These are phyloP conservation scores for Ophiostoma fasciatum DNA, from an alignment of 2,329 filamentous ascomycete genomes.

Conservation along the genomic window DNA sequence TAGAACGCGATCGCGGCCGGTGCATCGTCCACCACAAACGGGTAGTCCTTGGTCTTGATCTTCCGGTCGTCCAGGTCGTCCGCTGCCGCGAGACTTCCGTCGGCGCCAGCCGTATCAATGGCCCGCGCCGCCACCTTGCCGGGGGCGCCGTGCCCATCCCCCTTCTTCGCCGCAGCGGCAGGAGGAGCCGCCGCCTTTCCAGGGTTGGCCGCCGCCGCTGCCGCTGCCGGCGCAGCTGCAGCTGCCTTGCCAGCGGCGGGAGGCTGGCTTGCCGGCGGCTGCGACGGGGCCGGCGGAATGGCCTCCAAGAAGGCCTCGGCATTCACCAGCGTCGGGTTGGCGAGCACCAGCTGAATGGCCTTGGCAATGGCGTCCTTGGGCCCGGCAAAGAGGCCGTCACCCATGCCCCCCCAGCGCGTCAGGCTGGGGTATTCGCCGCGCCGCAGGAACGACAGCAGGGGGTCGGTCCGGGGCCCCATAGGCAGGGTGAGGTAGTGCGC, in stretches of 20 bases:
- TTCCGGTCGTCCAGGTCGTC: conserved; percentile 7
- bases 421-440: conserved; percentile 59
- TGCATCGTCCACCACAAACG: conserved; percentile 49
- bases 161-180: too few relatives aligned
- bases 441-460: conserved; percentile 56
- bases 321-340: conserved; percentile 36
- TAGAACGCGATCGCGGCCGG: conserved; percentile 67
- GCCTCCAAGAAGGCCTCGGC: conserved; percentile 50
- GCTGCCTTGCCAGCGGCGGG: too few relatives aligned
- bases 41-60: conserved; percentile 23
- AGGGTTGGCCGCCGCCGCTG: background rate
- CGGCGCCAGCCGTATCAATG: background rate
- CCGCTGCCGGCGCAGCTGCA: background rate
- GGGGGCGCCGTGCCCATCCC: too few relatives aligned
- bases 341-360: conserved; percentile 46
- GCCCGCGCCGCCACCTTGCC: conserved; percentile 5
- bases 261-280: background rate
- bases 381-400: conserved; percentile 59
- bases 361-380: conserved; percentile 47
- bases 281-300: conserved; percentile 21
- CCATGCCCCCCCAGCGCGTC: conserved; percentile 59
- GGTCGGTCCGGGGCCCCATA: conserved; percentile 63
- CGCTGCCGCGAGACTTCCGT: background rate
- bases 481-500: conserved; percentile 69
- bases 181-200: background rate